Evolutionary conservation across 2,329 filamentous ascomycete genomes (phyloP).

Genomic region (Fusarium nematophilum): DNA sequence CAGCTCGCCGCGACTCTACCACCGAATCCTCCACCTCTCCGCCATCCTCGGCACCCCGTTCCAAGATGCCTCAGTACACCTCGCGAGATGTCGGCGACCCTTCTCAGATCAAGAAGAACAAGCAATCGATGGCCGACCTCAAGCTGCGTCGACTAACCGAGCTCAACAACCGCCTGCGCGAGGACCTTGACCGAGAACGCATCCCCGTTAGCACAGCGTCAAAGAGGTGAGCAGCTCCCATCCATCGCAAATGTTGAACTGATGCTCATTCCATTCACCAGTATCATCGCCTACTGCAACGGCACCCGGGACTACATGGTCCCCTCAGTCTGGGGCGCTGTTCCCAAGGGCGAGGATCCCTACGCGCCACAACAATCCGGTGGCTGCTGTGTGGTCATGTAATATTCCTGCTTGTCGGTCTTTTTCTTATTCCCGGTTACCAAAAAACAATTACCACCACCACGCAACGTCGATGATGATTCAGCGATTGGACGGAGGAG

Average conservation of each 20-base stretch:
- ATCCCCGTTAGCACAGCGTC: slow-evolving; percentile 96
- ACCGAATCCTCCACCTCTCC: slow-evolving; percentile 14
- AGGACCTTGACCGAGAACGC: slow-evolving; percentile 93
- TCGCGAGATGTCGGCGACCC: slow-evolving; percentile 75
- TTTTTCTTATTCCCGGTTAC: slow-evolving; percentile 42
- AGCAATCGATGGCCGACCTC: slow-evolving; percentile 98
- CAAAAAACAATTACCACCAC: slow-evolving; percentile 43
- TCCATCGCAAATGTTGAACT: background rate
- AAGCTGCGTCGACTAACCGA: slow-evolving; percentile 97
- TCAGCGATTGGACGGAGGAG: slow-evolving; percentile 44
- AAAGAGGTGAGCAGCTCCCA: slow-evolving; percentile 71
- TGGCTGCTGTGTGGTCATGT: slow-evolving; percentile 97
- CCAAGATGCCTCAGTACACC: slow-evolving; percentile 73
- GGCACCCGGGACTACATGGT: slow-evolving; percentile 99
- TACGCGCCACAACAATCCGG: slow-evolving; percentile 94
- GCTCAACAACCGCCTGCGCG: slow-evolving; percentile 93
- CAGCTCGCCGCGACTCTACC: slow-evolving; percentile 27
- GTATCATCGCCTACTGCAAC: slow-evolving; percentile 98
- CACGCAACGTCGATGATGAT: slow-evolving; percentile 48
- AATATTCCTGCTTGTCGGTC: slow-evolving; percentile 46
- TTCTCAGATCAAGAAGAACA: slow-evolving; percentile 86
- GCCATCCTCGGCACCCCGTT: slow-evolving; percentile 35
- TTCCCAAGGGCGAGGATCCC: slow-evolving; percentile 96
- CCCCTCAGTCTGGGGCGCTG: slow-evolving; percentile 93
- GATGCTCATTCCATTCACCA: slow-evolving; percentile 53